phyloP scores from a whole-genome alignment of 768 basidiomycete species.

The Butyriboletus loyo region DNA sequence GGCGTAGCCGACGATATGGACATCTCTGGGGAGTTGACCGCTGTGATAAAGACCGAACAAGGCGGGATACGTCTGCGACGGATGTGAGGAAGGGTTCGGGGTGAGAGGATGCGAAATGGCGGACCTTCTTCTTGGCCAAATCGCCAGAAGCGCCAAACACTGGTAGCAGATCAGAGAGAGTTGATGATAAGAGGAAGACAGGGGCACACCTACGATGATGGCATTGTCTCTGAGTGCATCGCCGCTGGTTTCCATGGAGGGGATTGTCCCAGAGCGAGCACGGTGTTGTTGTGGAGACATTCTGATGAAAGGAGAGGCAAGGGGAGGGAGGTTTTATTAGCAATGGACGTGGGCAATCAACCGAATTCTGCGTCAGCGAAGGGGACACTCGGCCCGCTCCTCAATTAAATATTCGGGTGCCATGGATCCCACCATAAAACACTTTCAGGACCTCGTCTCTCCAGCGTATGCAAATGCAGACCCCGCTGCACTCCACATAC shows the following conservation, averaged over 20 bases:
- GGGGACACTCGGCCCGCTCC: conserved; percentile 5
- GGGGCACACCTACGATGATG: conserved; percentile 72
- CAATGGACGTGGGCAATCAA: conserved; percentile 19
- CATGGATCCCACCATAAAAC: conserved; percentile 53
- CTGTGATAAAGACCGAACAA: conserved; percentile 85
- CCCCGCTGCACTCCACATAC: conserved; percentile 48
- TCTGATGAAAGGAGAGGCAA: background rate
- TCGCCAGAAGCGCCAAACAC: conserved; percentile 97
- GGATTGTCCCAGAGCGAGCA: conserved; percentile 77
- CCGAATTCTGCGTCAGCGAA: conserved; percentile 5
- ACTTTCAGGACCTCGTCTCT: conserved; percentile 62
- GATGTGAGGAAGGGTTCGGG: conserved; percentile 39
- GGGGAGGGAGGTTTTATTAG: conserved; percentile 16
- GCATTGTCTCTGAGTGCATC: conserved; percentile 84
- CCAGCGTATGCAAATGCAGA: conserved; percentile 45
- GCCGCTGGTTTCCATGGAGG: conserved; percentile 78
- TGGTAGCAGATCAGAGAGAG: conserved; percentile 31
- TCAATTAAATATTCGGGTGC: too few relatives aligned
- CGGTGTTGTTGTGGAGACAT: conserved; percentile 42
- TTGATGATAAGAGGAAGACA: conserved; percentile 9
- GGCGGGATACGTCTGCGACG: conserved; percentile 84
- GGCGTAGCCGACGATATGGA: conserved; percentile 94
- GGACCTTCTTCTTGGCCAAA: conserved; percentile 97
- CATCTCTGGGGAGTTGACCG: conserved; percentile 75
- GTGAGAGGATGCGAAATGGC: background rate